Evolutionary conservation across 441 rosid genomes (phyloP).

Genomic region (Croton setiger): DNA sequence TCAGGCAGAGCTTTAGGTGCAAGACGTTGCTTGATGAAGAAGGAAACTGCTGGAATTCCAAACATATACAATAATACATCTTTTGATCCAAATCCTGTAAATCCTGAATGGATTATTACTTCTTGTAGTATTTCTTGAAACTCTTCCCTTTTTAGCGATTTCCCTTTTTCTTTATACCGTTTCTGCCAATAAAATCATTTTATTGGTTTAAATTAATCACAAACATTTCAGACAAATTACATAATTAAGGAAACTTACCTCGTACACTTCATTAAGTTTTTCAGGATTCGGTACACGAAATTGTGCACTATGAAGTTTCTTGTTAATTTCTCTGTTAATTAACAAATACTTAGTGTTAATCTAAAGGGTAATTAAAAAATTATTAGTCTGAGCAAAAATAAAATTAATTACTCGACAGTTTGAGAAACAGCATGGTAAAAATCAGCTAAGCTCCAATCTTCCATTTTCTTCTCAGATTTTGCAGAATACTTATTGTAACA

Average conservation of each 20-base stretch:
- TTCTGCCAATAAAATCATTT: conserved; percentile 36
- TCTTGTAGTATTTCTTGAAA: conserved; percentile 58
- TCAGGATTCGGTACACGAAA: conserved; percentile 46
- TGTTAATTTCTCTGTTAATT: conserved; percentile 56
- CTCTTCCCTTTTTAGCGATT: conserved; percentile 42
- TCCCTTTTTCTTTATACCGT: conserved; percentile 33
- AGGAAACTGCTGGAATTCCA: conserved; percentile 62
- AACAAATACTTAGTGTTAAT: background rate
- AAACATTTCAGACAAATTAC: too few relatives aligned
- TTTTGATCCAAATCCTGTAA: conserved; percentile 70
- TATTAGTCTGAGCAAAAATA: too few relatives aligned
- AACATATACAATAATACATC: conserved; percentile 55
- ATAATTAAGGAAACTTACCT: conserved; percentile 36
- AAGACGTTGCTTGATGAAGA: conserved; percentile 48
- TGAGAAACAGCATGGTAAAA: conserved; percentile 50
- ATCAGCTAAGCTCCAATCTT: conserved; percentile 22
- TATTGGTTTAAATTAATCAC: too few relatives aligned
- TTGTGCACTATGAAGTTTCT: conserved; percentile 61
- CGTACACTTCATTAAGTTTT: conserved; percentile 36
- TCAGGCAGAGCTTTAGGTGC: conserved; percentile 47
- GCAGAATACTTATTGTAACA: conserved; percentile 35
- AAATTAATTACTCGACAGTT: conserved; percentile 49
- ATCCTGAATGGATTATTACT: conserved; percentile 47
- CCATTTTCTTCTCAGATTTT: conserved; percentile 2
- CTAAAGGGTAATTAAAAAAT: background rate